These are phyloP conservation scores for Candida sojae DNA, from an alignment of 1,139 yeast genomes.

Conservation along the genomic window DNA sequence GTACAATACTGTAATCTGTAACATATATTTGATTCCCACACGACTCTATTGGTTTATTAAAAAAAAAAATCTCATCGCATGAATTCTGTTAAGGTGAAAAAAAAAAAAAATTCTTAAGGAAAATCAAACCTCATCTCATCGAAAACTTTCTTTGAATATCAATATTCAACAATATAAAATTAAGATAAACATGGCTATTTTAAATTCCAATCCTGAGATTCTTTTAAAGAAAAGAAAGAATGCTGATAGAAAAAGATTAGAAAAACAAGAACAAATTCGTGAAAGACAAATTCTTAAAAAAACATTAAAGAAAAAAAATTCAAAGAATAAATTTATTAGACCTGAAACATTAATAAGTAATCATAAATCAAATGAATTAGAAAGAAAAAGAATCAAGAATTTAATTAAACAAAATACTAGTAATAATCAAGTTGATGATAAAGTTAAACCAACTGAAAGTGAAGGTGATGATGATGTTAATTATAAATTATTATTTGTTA, in stretches of 20 bases:
- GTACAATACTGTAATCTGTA: too few species aligned
- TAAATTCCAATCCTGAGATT: constrained; percentile 74
- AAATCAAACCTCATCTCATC: too few species aligned
- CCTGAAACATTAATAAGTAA: constrained; percentile 73
- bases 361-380: constrained; percentile 64
- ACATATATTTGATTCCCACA: too few species aligned
- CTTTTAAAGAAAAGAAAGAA: constrained; percentile 76
- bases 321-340: constrained; percentile 56
- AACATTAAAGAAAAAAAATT: constrained; percentile 36
- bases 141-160: too few species aligned
- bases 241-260: constrained; percentile 68
- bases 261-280: constrained; percentile 55
- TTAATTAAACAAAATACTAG: constrained; percentile 48
- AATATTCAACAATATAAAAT: too few species aligned
- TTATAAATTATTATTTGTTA: constrained; percentile 60
- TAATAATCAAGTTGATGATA: constrained; percentile 16
- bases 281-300: constrained; percentile 33
- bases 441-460: constrained; percentile 13
- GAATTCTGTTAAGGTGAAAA: not conserved
- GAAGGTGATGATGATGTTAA: constrained; percentile 37
- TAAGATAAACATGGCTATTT: constrained; percentile 38
- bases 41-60: not conserved
- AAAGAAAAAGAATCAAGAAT: constrained; percentile 64
- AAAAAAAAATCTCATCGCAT: constrained; percentile 7
- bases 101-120: too few species aligned